Percentiles rank a stretch among this genome's conserved stretches.
These are phyloP conservation scores for Ilyonectria destructans DNA, from an alignment of 2,329 filamentous ascomycete species.

Conservation along the genomic window DNA sequence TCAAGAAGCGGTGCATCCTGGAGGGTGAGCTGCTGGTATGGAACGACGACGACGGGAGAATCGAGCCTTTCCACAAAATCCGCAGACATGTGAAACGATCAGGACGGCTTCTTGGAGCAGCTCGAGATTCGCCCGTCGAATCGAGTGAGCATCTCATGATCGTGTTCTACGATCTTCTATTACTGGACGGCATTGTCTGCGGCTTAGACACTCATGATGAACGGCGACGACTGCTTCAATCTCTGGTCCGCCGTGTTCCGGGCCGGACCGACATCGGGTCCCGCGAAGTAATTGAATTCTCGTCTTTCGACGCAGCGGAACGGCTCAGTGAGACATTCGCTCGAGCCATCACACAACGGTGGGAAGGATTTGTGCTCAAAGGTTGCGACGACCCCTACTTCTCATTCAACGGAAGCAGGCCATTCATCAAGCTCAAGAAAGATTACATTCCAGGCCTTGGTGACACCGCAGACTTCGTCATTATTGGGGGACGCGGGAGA, in stretches of 20 bases:
- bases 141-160: background rate
- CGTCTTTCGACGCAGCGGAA: constrained; percentile 15
- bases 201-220: background rate
- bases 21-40: constrained; percentile 85
- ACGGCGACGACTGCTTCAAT: background rate
- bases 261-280: constrained; percentile 16
- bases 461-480: constrained; percentile 82
- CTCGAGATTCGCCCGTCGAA: background rate
- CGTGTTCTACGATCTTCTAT: background rate
- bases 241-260: constrained; percentile 63
- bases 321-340: constrained; percentile 15
- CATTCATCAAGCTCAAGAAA: too few relatives aligned
- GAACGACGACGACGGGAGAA: constrained; percentile 72
- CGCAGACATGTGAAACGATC: constrained; percentile 81
- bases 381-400: background rate
- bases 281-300: constrained; percentile 21
- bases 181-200: background rate
- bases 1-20: constrained; percentile 77
- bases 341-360: constrained; percentile 49
- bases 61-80: constrained; percentile 82
- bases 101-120: constrained; percentile 59
- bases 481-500: constrained; percentile 75
- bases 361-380: background rate
- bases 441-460: constrained; percentile 63
- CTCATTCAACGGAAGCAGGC: too few relatives aligned